These are phyloP conservation scores for Aspergillus intermedius DNA, from an alignment of 2,329 filamentous ascomycete genomes.

Conservation along the genomic window DNA sequence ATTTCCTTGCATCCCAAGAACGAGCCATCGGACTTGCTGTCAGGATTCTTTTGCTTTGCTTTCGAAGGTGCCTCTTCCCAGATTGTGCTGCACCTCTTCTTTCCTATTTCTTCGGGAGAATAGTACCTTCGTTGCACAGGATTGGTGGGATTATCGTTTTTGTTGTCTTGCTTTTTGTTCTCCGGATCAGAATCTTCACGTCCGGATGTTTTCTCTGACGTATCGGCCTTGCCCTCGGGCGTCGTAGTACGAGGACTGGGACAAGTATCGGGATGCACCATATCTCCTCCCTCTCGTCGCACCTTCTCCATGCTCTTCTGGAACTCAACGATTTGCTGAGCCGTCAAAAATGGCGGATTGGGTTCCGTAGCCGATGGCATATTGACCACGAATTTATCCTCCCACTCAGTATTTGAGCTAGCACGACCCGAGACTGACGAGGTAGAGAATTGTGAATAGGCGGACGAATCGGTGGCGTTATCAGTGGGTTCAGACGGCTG, in stretches of 20 bases:
- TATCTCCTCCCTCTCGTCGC: conserved; percentile 22
- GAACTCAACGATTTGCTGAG: conserved; percentile 33
- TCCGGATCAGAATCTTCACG: conserved; percentile 6
- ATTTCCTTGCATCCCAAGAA: conserved; percentile 38
- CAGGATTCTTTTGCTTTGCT: conserved; percentile 14
- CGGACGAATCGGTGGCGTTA: conserved; percentile 18
- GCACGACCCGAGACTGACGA: conserved; percentile 26
- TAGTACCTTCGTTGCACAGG: conserved; percentile 23
- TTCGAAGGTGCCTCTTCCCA: conserved; percentile 26
- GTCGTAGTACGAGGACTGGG: conserved; percentile 26
- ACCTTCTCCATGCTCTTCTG: conserved; percentile 32
- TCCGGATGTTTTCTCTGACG: conserved; percentile 6
- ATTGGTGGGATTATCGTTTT: conserved; percentile 5
- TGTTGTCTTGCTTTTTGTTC: conserved; percentile 2
- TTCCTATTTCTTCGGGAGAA: conserved; percentile 34
- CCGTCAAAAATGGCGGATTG: conserved; percentile 34
- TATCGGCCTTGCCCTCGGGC: conserved; percentile 21
- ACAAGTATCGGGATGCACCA: conserved; percentile 25
- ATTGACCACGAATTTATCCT: conserved; percentile 38
- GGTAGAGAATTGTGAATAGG: conserved; percentile 21
- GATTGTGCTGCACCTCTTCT: conserved; percentile 30
- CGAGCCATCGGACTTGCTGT: conserved; percentile 26
- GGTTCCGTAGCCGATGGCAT: conserved; percentile 40
- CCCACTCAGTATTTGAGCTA: conserved; percentile 29
- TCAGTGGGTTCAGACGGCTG: conserved; percentile 14